Evolutionary conservation across 2,329 filamentous ascomycete species (phyloP), one percentile per base, ranked within the genome.

Genomic region (Corniculantispora saksenae): DNA sequence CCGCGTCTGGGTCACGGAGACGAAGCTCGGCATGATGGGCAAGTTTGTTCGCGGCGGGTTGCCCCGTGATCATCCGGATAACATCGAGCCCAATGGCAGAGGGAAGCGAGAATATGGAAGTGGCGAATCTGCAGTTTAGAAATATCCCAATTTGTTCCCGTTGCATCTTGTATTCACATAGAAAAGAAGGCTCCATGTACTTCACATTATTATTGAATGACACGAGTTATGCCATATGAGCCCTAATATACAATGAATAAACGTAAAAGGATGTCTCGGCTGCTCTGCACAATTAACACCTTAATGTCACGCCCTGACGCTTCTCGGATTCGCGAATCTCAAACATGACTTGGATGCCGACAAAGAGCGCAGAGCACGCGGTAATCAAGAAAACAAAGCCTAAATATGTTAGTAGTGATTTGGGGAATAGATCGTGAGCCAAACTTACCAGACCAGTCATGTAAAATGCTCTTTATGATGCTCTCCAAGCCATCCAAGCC

Each of bases 281-380:
- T 3, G 17, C 12, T 13, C 38, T 43, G 8, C 17, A 43, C 38
- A 2, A 8, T 57, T 77, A 97, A 76, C 93, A 98, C 80, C 92
- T 97, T 77, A 97, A 76, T 70, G 87, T 84, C 66, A 97, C 90
- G 0, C 95, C 95, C 70, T 86, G 87, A 71, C 94, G 86, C 78
- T 89, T 87, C 82, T 99, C 95, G 50, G 85, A 83, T 80, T 97
- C 92, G 61, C 95, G 84, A 70, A 96, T 86, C 81, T 99, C 95
- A 81, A 98, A 97, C 95, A 99, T 99, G 73, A 97, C 81, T 80
- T 98, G 94, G 50, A 91, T 86, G 29, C 91, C 94, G 0, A 94
- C 88, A 75, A 97, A 99, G 10, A 98, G 78, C 51, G 86, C 88
- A n/a, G 77, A 79, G 72, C 88, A 94, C 3, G 93, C 91, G 3